Percentiles rank a stretch among this genome's conserved stretches.
Evolutionary conservation across 352 stramenopile species (phyloP).

Genomic region (Globisporangium solare): DNA sequence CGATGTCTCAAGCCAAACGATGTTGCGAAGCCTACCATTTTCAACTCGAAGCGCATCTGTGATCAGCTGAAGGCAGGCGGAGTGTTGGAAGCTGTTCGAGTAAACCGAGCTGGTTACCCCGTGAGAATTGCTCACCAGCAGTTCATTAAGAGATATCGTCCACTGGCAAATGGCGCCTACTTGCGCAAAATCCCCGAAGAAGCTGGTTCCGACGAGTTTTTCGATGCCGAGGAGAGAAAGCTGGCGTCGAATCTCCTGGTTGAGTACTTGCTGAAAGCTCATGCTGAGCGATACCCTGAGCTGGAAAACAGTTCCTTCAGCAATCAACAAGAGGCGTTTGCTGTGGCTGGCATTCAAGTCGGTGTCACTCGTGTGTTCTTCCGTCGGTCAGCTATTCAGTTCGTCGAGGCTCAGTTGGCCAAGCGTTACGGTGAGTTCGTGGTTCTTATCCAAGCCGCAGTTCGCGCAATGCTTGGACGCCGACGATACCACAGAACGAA

Average conservation of each 20-base stretch:
- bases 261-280: conserved; percentile 64
- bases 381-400: conserved; percentile 78
- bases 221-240: conserved; percentile 54
- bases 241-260: conserved; percentile 48
- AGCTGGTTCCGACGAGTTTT: conserved; percentile 40
- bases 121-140: conserved; percentile 93
- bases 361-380: conserved; percentile 82
- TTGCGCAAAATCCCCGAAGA: conserved; percentile 59
- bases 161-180: conserved; percentile 64
- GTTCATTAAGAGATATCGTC: conserved; percentile 89
- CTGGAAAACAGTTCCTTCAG: conserved; percentile 24
- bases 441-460: conserved; percentile 76
- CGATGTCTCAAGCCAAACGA: conserved; percentile 99
- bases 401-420: conserved; percentile 78
- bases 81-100: conserved; percentile 98
- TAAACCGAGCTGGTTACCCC: conserved; percentile 97
- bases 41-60: conserved; percentile 90
- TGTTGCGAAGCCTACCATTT: conserved; percentile 74
- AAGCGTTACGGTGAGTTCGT: conserved; percentile 86
- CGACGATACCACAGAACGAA: conserved; percentile 48
- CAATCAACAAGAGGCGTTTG: conserved; percentile 36
- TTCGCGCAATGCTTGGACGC: conserved; percentile 49
- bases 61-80: conserved; percentile 97
- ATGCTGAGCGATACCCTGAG: conserved; percentile 64
- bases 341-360: conserved; percentile 70